These are phyloP conservation scores for Penicillium psychrosexuale DNA, from an alignment of 2,329 filamentous ascomycete species.

Conservation along the genomic window DNA sequence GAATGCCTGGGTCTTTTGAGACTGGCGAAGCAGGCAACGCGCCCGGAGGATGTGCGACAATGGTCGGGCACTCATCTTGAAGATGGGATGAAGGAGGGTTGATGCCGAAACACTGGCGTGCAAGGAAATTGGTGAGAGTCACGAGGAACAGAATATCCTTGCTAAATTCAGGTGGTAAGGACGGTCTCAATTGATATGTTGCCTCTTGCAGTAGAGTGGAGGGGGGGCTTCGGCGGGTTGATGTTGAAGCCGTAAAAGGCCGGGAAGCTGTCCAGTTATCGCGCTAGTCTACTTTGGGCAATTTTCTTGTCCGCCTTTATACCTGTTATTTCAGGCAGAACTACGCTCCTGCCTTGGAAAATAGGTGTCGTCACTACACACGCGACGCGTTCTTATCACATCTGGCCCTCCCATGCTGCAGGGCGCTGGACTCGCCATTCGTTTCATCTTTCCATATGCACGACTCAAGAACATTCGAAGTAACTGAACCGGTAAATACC, in stretches of 20 bases:
- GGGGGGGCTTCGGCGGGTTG: slow-evolving; percentile 32
- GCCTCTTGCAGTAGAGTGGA: slow-evolving; percentile 26
- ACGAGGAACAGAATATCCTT: slow-evolving; percentile 15
- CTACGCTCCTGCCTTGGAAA: slow-evolving; percentile 13
- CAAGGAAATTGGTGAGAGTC: neutral
- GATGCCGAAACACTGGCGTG: slow-evolving; percentile 6
- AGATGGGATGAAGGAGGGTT: slow-evolving; percentile 19
- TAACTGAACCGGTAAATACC: neutral
- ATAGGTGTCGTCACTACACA: slow-evolving; percentile 26
- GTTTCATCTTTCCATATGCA: slow-evolving; percentile 8
- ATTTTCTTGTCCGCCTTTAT: slow-evolving; percentile 26
- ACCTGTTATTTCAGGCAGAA: slow-evolving; percentile 24
- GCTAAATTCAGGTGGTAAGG: slow-evolving; percentile 7
- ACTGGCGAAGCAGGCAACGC: slow-evolving; percentile 37
- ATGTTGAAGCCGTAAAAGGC: slow-evolving; percentile 42
- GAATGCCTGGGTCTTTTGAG: slow-evolving; percentile 39
- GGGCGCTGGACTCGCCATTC: slow-evolving; percentile 15
- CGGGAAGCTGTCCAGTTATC: slow-evolving; percentile 29
- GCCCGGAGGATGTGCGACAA: slow-evolving; percentile 40
- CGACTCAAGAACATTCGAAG: neutral
- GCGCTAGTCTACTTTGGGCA: slow-evolving; percentile 30
- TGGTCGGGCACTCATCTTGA: slow-evolving; percentile 41
- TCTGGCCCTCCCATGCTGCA: slow-evolving; percentile 5
- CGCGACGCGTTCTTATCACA: slow-evolving; percentile 33
- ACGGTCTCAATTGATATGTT: slow-evolving; percentile 28